Conservation (phyloP, 148 eudicot genomes). For the Camellia lanceoleosa region DNA sequence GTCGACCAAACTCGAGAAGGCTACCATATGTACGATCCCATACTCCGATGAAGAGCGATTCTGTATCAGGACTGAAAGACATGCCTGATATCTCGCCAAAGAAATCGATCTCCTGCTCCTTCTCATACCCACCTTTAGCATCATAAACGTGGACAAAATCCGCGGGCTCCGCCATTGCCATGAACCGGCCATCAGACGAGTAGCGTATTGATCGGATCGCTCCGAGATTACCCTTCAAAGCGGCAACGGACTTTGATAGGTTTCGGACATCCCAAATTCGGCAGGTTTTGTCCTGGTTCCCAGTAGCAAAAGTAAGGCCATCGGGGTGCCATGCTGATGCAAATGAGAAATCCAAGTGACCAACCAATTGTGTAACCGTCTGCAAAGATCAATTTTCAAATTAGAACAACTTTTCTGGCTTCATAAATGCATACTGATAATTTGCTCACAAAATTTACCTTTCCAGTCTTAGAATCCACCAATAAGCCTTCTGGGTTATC, state of each 20-base stretch:
- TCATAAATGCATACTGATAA: not conserved
- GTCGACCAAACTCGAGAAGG: slow-evolving; percentile 75
- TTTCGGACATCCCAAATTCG: slow-evolving; percentile 77
- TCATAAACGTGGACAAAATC: slow-evolving; percentile 83
- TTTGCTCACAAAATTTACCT: slow-evolving; percentile 39
- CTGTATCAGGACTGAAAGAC: slow-evolving; percentile 79
- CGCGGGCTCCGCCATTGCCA: slow-evolving; percentile 93
- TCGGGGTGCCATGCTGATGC: slow-evolving; percentile 92
- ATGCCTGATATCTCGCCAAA: slow-evolving; percentile 88
- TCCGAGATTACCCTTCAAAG: slow-evolving; percentile 69
- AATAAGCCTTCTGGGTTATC: slow-evolving; percentile 61
- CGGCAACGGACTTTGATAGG: slow-evolving; percentile 50
- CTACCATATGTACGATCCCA: slow-evolving; percentile 92
- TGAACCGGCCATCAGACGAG: slow-evolving; percentile 75
- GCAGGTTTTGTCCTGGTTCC: slow-evolving; percentile 88
- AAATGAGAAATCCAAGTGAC: slow-evolving; percentile 77
- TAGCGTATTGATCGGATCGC: slow-evolving; percentile 79
- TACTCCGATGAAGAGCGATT: slow-evolving; percentile 71
- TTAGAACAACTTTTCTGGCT: not conserved
- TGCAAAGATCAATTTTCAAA: slow-evolving; percentile 24
- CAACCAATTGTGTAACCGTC: slow-evolving; percentile 44
- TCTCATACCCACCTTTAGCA: slow-evolving; percentile 49
- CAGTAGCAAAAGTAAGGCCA: slow-evolving; percentile 73
- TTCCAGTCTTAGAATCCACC: slow-evolving; percentile 62
- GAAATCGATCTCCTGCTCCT: slow-evolving; percentile 82